Evolutionary conservation across 1,284 basidiomycete species (phyloP).

Genomic region (Anthracocystis setariae): DNA sequence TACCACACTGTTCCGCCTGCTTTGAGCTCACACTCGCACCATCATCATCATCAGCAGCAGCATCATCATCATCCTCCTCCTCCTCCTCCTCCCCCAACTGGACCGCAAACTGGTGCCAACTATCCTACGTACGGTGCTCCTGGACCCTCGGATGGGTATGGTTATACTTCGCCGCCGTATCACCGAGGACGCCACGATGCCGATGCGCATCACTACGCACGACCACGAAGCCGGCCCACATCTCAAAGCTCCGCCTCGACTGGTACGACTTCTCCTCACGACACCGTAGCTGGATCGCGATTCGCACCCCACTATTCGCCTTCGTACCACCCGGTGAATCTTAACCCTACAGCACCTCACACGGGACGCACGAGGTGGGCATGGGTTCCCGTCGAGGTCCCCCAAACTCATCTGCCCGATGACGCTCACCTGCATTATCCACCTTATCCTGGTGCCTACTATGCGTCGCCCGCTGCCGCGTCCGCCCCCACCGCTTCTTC

Average conservation of each 20-base stretch:
- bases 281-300: slow-evolving; percentile 13
- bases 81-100: slow-evolving; percentile 1
- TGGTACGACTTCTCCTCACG: slow-evolving; percentile 7
- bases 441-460: slow-evolving; percentile 22
- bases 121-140: slow-evolving; percentile 12
- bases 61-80: background rate
- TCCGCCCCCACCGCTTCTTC: slow-evolving; percentile 13
- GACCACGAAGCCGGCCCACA: slow-evolving; percentile 14
- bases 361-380: slow-evolving; percentile 45
- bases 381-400: slow-evolving; percentile 45
- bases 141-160: slow-evolving; percentile 8
- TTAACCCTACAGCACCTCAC: slow-evolving; percentile 21
- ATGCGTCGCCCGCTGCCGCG: slow-evolving; percentile 12
- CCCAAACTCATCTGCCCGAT: slow-evolving; percentile 33
- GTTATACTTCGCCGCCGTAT: slow-evolving; percentile 12
- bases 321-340: slow-evolving; percentile 27
- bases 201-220: slow-evolving; percentile 18
- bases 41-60: slow-evolving; percentile 3
- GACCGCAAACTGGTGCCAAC: slow-evolving; percentile 6
- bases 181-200: slow-evolving; percentile 7
- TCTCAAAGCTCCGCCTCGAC: slow-evolving; percentile 35
- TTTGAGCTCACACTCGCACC: slow-evolving; percentile 6
- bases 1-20: slow-evolving; percentile 13
- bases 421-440: slow-evolving; percentile 37
- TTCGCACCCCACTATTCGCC: slow-evolving; percentile 21